These are phyloP conservation scores for Alternaria viburni DNA, from an alignment of 2,329 filamentous ascomycete species.

Conservation along the genomic window DNA sequence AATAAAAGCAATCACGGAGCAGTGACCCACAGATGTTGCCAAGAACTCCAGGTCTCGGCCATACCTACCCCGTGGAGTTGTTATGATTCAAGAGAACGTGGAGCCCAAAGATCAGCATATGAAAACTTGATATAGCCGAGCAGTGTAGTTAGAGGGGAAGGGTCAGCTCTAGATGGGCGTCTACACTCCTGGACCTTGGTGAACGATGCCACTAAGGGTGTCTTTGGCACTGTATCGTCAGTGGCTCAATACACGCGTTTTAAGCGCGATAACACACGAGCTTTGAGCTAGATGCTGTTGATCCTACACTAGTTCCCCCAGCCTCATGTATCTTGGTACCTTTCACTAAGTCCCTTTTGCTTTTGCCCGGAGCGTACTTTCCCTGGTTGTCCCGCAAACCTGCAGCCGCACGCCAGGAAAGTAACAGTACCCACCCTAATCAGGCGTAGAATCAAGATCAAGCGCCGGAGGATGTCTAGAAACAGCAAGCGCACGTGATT, in stretches of 20 bases:
- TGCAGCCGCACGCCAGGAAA: neutral
- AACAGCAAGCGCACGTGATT: neutral
- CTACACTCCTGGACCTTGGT: too few relatives aligned
- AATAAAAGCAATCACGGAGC: neutral
- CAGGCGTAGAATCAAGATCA: neutral
- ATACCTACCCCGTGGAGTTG: neutral
- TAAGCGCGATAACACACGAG: neutral
- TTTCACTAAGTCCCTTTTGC: neutral
- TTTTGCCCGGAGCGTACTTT: neutral
- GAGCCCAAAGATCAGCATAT: neutral
- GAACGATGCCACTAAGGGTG: neutral
- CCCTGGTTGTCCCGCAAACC: neutral
- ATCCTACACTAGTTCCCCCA: neutral
- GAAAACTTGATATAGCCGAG: neutral
- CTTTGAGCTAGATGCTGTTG: neutral
- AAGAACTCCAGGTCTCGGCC: neutral
- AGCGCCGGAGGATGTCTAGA: neutral
- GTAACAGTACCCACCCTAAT: neutral
- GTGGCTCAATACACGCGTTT: neutral
- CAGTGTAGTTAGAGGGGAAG: neutral
- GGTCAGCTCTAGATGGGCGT: neutral
- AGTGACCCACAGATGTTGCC: neutral
- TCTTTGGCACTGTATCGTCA: neutral
- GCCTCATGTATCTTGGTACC: neutral
- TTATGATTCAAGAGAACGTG: neutral